Evolutionary conservation across 371 early-diverging fungal genomes (phyloP), one percentile per base, ranked within the genome.

Genomic region (Apophysomyces ossiformis): DNA sequence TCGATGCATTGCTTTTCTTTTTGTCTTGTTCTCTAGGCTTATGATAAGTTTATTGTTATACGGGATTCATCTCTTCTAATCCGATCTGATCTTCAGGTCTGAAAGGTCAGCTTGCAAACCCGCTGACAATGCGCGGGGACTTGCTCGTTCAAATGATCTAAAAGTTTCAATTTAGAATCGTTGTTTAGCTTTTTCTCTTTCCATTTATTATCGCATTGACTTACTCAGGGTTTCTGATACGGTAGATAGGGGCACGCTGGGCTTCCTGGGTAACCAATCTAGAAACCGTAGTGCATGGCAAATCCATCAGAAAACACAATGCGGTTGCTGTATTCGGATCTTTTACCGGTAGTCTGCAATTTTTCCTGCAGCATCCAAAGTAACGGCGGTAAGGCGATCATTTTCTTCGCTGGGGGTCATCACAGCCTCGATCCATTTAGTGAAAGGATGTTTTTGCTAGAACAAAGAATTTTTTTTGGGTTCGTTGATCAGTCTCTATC

Each of bases 181-280:
- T 36, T n/a, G 63, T 32, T 64, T 38, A 45, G 12, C 45, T 9
- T 15, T 15, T 1, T 32, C 15, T 35, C 13, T 12, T 35, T n/a
- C 3, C 8, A 6, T 21, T 45, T 37, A n/a, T 8, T 7, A 18
- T 16, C n/a, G 38, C 5, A 57, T 7, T 38, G 0, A 61, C 78
- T 78, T 78, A 82, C 83, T 82, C 83, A 8, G 83, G 78, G 62
- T 82, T 73, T 73, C 83, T 70, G 76, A 77, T 68, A 58, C 83
- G 83, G 36, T 79, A 64, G 50, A 82, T 73, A 8, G 78, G 83
- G 32, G 80, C 69, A 61, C 79, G 79, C 57, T 82, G 72, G 60
- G 79, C 79, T n/a, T 79, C 80, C 69, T 79, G 80, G 38, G 61
- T 66, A 58, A 82, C 60, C 32, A 82, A 67, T 70, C 79, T 82